These are phyloP conservation scores for Pseudocercospora macadamiae DNA, from an alignment of 2,329 filamentous ascomycete species.

Conservation along the genomic window DNA sequence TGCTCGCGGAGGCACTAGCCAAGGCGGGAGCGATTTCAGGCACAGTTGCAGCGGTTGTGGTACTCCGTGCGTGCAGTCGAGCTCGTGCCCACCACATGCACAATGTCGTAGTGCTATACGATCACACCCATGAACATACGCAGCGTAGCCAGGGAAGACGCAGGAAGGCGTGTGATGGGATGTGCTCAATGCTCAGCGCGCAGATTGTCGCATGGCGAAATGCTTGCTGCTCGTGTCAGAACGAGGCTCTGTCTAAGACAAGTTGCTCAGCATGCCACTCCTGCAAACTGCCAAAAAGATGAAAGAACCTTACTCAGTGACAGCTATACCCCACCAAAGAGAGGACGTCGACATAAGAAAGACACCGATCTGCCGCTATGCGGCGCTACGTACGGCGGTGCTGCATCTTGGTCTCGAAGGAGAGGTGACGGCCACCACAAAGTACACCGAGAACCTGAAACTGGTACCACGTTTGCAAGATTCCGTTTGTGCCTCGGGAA, in stretches of 20 bases:
- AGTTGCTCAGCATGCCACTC: neutral
- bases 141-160: constrained; percentile 6
- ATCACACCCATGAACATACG: constrained; percentile 8
- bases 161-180: constrained; percentile 8
- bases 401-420: constrained; percentile 22
- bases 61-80: constrained; percentile 5
- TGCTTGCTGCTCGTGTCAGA: constrained; percentile 1
- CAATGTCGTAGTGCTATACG: constrained; percentile 12
- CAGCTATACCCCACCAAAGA: constrained; percentile 29
- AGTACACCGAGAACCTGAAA: neutral
- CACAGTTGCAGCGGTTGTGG: constrained; percentile 7
- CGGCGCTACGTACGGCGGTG: constrained; percentile 32
- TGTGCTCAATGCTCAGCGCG: constrained; percentile 1
- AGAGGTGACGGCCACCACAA: constrained; percentile 8
- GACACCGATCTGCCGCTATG: constrained; percentile 34
- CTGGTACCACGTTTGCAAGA: constrained; percentile 17
- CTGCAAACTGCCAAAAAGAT: neutral
- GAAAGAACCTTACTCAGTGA: neutral
- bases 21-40: constrained; percentile 1
- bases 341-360: constrained; percentile 40
- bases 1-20: neutral
- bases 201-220: constrained; percentile 2
- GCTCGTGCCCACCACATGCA: constrained; percentile 8
- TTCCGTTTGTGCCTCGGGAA: neutral
- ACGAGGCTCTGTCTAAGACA: constrained; percentile 9